A percentile compares a stretch with the other conserved stretches of the same genome.
Evolutionary conservation across 106 monocot genomes (phyloP).

Genomic region (Dactylorhiza incarnata): DNA sequence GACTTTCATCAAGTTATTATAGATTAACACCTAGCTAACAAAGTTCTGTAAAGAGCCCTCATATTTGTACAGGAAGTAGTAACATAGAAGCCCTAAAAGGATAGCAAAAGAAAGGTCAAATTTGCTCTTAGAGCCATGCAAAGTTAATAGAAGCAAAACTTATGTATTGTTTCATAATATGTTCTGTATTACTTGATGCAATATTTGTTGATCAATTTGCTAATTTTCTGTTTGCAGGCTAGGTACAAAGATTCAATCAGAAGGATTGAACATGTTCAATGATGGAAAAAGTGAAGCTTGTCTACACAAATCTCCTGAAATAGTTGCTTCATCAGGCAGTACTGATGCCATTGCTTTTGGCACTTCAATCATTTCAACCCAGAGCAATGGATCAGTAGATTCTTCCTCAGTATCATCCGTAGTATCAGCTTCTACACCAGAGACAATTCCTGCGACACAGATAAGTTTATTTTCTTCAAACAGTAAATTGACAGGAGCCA

Average conservation of each 20-base stretch:
- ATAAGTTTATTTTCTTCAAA: slow-evolving; percentile 4
- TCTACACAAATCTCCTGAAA: slow-evolving; percentile 6
- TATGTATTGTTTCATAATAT: background rate
- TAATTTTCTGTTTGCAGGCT: slow-evolving; percentile 13
- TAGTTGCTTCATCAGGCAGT: slow-evolving; percentile 5
- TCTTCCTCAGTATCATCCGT: slow-evolving; percentile 5
- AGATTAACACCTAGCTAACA: background rate
- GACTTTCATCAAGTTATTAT: background rate
- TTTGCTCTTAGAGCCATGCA: background rate
- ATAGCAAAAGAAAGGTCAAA: background rate
- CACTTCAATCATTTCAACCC: slow-evolving; percentile 7
- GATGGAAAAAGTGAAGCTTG: background rate
- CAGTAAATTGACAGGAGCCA: background rate
- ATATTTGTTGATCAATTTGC: background rate
- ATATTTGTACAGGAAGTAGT: slow-evolving; percentile 12
- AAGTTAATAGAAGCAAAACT: background rate
- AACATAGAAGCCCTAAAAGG: slow-evolving; percentile 7
- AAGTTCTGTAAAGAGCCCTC: background rate
- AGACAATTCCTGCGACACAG: slow-evolving; percentile 1
- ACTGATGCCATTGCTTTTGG: slow-evolving; percentile 15
- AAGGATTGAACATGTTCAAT: background rate
- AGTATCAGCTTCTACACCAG: background rate
- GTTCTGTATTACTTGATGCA: background rate
- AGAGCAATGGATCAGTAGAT: slow-evolving; percentile 18
- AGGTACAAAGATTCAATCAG: background rate